Evolutionary conservation across 768 basidiomycete species (phyloP), one percentile per base, ranked within the genome.

Genomic region (Lentinus brumalis): DNA sequence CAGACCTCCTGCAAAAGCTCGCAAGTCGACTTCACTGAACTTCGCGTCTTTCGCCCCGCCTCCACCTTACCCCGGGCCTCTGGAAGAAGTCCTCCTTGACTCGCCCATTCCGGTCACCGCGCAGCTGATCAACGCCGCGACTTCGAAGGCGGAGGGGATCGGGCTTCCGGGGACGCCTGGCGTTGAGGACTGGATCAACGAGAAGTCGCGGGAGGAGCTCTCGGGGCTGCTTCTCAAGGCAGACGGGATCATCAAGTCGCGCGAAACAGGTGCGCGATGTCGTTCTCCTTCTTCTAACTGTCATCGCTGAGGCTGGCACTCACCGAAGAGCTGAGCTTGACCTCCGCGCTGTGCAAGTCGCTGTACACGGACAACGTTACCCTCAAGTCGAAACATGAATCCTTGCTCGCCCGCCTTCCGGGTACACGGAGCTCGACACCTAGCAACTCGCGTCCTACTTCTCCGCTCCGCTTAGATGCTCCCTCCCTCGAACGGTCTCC

Each of bases 131-230:
- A 66, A 61, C 5, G 71, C 29, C 35, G 35, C 35, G 0, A 35
- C 67, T 31, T 40, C 60, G 35, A 41, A 66, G 53, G 60, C 75
- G 40, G 56, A 68, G 6, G 58, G 42, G 6, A 70, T 71, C 16
- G 66, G 57, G 31, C 66, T 67, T 41, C 57, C 64, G 12, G n/a
- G 56, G 39, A 16, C 56, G 41, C 60, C 64, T 7, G 65, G 60
- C 40, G 64, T 73, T 21, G 75, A 79, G 29, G 78, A 80, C 26
- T 86, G 86, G 87, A 74, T 81, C 66, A 78, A 81, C 60, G 87
- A 87, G 64, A 82, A 77, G 68, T 89, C 89, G n/a, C 80, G 85
- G 41, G 90, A 88, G 67, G 89, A 92, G 66, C 79, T 94, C 47
- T 79, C 86, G 4, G 81, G 82, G 45, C 77, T 94, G 45, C 80